Base-by-base conservation (phyloP, 2,329 filamentous ascomycete genomes). In the Diplodia intermedia region DNA sequence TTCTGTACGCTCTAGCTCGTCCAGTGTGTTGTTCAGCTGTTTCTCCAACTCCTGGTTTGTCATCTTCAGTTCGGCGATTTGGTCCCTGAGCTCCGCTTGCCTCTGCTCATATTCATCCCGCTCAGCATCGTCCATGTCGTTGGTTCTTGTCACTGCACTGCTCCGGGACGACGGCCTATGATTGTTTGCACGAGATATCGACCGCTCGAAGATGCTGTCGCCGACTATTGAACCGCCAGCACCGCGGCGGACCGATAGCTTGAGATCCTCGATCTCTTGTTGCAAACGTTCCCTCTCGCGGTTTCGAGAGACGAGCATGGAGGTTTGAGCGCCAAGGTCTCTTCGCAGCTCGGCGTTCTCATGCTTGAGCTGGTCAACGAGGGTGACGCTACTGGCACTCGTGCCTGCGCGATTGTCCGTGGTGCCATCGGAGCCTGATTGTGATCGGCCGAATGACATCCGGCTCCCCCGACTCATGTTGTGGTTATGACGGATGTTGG, bases 191-290 rank as follows among this genome's bases (percentile, higher is more conserved):
- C 94, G 89, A 3, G 94, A 97, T 14, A 94, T 93, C 0, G 94
- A 97, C n/a, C 95, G 89, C 69, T 98, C 95, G 38, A 98, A 87
- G 53, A 98, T 91, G 76, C 93, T 97, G 76, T 98, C 95, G 6
- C 94, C 89, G 1, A 93, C 84, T 66, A 86, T 79, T 3, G 87
- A 89, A 68, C 85, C 81, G 75, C 78, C 79, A 70, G 88, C 91
- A 36, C 88, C 88, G 70, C 92, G 89, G 66, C 93, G 89, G 71
- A 93, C 90, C 1, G 91, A 89, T 73, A 98, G 88, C 80, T 98
- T 99, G 70, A 99, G 84, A 70, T 97, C 94, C 79, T 99, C 95
- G 70, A 98, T 98, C 77, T 99, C 94, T 76, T 97, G 93, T 78
- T 98, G 97, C 9, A 99, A 84, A 5, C 93, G 89, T 77, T 98